Evolutionary conservation across 139 green algal genomes (phyloP).

Genomic region (Picochlorum sp.): DNA sequence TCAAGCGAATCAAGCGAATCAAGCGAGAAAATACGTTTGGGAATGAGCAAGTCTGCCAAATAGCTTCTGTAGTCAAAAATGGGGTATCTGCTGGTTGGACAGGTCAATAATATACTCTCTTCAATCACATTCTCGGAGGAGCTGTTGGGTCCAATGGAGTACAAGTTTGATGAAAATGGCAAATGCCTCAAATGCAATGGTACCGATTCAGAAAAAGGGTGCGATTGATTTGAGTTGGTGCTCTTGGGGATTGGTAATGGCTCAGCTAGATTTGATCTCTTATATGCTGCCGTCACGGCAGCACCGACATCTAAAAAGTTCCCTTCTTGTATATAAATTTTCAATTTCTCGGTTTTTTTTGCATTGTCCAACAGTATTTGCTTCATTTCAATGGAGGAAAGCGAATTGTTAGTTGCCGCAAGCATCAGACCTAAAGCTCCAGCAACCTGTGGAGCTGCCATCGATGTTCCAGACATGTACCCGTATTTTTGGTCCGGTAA

Average conservation of each 20-base stretch:
- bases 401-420: neutral
- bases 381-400: constrained; percentile 5
- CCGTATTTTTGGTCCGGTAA: neutral
- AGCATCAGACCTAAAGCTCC: constrained; percentile 38
- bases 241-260: too few relatives aligned
- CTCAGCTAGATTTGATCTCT: too few relatives aligned
- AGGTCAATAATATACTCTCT: too few relatives aligned
- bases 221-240: too few relatives aligned
- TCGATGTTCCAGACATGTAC: constrained; percentile 18
- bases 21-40: neutral
- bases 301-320: neutral
- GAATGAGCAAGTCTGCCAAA: neutral
- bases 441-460: constrained; percentile 33
- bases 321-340: neutral
- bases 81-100: neutral
- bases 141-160: too few relatives aligned
- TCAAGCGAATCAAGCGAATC: too few relatives aligned
- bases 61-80: neutral
- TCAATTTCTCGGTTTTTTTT: neutral
- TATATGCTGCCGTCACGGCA: neutral
- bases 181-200: too few relatives aligned
- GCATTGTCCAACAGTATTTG: neutral
- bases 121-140: too few relatives aligned
- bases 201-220: too few relatives aligned
- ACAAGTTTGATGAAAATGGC: too few relatives aligned